Conservation (phyloP, 2,329 filamentous ascomycete species). For the Kalaharituber pfeilii region DNA sequence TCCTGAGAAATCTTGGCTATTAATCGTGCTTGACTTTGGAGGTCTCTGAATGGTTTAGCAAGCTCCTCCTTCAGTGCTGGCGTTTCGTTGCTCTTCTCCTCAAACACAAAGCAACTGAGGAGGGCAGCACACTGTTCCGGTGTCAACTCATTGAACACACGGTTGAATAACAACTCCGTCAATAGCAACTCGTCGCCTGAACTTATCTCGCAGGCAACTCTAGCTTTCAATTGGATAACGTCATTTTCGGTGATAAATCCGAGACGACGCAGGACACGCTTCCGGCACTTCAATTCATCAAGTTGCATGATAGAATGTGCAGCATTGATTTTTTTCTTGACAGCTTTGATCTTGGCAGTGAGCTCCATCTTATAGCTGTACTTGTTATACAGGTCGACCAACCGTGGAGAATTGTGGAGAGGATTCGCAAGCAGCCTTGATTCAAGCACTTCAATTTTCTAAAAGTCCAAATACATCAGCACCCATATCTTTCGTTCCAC, state of each 20-base stretch:
- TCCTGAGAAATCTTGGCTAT: slow-evolving; percentile 90
- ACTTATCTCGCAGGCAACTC: slow-evolving; percentile 93
- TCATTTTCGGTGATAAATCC: slow-evolving; percentile 92
- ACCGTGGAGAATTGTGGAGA: slow-evolving; percentile 71
- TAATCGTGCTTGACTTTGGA: slow-evolving; percentile 69
- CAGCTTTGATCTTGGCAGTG: slow-evolving; percentile 61
- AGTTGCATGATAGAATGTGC: slow-evolving; percentile 81
- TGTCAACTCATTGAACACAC: slow-evolving; percentile 90
- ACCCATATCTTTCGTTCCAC: neutral
- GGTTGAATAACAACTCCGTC: slow-evolving; percentile 83
- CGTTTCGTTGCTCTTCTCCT: slow-evolving; percentile 74
- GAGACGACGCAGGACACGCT: slow-evolving; percentile 80
- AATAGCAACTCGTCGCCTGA: slow-evolving; percentile 90
- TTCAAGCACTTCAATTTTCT: slow-evolving; percentile 95
- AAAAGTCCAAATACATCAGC: slow-evolving; percentile 17
- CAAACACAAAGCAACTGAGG: slow-evolving; percentile 89
- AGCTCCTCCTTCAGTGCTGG: slow-evolving; percentile 62
- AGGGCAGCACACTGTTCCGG: slow-evolving; percentile 76
- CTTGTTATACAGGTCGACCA: slow-evolving; percentile 71
- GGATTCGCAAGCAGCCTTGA: slow-evolving; percentile 76
- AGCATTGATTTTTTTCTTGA: slow-evolving; percentile 71
- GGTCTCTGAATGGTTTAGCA: slow-evolving; percentile 66
- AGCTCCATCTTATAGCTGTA: slow-evolving; percentile 67
- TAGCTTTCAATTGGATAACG: slow-evolving; percentile 85
- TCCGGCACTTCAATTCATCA: slow-evolving; percentile 89